Percentiles rank a stretch among this genome's conserved stretches.
phyloP scores from a whole-genome alignment of 495 filamentous ascomycete species.

The Friedmanniomyces simplex region DNA sequence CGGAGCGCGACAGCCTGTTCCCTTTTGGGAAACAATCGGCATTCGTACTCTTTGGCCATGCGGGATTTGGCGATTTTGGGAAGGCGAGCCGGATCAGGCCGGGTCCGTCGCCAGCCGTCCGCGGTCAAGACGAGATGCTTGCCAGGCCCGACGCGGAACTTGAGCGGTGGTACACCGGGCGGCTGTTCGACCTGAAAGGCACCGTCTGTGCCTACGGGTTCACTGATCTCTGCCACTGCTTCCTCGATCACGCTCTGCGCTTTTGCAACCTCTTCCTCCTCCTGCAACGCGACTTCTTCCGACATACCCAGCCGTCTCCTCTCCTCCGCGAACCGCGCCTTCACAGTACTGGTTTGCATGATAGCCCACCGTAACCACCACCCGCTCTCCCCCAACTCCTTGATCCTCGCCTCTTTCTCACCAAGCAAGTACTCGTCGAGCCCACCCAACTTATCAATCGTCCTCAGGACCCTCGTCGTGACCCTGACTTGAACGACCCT shows the following conservation, averaged over 20 bases:
- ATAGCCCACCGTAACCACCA: conserved; percentile 81
- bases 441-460: conserved; percentile 77
- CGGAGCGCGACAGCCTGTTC: neutral
- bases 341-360: conserved; percentile 60
- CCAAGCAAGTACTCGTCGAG: conserved; percentile 84
- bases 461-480: conserved; percentile 66
- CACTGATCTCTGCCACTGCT: neutral
- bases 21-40: neutral
- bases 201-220: conserved; percentile 4
- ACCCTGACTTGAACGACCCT: conserved; percentile 61
- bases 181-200: conserved; percentile 12
- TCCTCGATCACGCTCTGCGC: neutral
- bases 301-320: conserved; percentile 41
- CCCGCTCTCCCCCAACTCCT: conserved; percentile 74
- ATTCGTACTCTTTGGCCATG: neutral
- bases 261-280: conserved; percentile 5
- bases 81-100: neutral
- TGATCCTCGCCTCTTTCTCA: conserved; percentile 58
- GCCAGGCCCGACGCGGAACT: conserved; percentile 17
- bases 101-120: conserved; percentile 12
- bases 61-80: neutral
- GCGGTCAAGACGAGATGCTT: conserved; percentile 15
- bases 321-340: conserved; percentile 47
- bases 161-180: conserved; percentile 3
- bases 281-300: conserved; percentile 6